Base-by-base conservation (phyloP, 108 stramenopile species). In the Bacterosira constricta region DNA sequence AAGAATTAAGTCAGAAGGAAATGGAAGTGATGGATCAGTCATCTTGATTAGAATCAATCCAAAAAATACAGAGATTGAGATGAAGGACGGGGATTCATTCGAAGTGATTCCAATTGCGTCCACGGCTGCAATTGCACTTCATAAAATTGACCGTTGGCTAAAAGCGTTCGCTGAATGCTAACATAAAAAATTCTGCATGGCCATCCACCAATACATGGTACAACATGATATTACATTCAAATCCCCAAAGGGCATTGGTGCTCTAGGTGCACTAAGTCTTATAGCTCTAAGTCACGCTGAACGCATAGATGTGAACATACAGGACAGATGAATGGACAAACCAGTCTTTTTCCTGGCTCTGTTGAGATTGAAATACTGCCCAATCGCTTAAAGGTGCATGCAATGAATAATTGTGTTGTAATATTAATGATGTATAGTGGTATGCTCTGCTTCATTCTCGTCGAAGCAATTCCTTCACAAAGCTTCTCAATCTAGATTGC, bases 21-120 rank as follows among this genome's bases (percentile, higher is more conserved):
- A 36, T 35, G 36, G 4, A 1, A 67, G 9, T 20, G 46, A 31
- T 21, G 71, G 73, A 57, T 74, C 71, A 0, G 66, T 79, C n/a
- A 56, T 55, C 44, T 69, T 79, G 46, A 62, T 79, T 47, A 56
- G 78, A 42, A 61, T 79, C 38, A 79, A 79, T 45, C 72, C 72
- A 9, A 79, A 74, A 72, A 57, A 74, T 61, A 46, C 73, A 74
- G 73, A 50, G 21, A 50, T 67, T n/a, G 29, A 26, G 3, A 42
- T 56, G 9, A n/a, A n/a, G n/a, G 62, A 41, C 20, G 70, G 23
- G 13, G 13, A 41, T n/a, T 36, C 41, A 31, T 26, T 17, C 34
- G 17, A 41, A 23, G 27, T 64, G 35, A 73, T 78, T 30, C 57
- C 77, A 47, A 73, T 78, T 1, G 39, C 52, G 34, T 64, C 63